Percentiles rank a stretch among this genome's conserved stretches.
These are phyloP conservation scores for Zea luxurians DNA, from an alignment of 176 grass and related monocot species.

Conservation along the genomic window DNA sequence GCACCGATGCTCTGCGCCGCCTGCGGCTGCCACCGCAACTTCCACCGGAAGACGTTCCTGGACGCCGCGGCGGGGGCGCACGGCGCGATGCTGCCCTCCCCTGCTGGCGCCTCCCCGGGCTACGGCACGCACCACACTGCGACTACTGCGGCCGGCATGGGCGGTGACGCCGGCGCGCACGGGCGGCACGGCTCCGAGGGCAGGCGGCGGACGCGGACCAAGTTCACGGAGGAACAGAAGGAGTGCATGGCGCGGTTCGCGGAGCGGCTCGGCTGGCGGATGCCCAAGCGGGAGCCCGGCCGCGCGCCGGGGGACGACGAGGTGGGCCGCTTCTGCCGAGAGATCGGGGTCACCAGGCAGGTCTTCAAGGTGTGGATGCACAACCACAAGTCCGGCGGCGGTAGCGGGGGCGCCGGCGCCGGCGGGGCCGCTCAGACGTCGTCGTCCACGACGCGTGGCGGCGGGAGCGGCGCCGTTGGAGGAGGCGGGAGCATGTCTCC, in stretches of 20 bases:
- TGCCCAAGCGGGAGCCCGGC: slow-evolving; percentile 76
- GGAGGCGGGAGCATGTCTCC: slow-evolving; percentile 38
- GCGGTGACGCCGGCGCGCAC: not conserved
- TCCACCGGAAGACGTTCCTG: slow-evolving; percentile 65
- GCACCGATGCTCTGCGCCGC: slow-evolving; percentile 55
- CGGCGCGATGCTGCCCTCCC: slow-evolving; percentile 30
- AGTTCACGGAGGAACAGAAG: slow-evolving; percentile 89
- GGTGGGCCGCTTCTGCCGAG: slow-evolving; percentile 73
- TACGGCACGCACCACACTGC: slow-evolving; percentile 47
- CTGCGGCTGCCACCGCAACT: slow-evolving; percentile 91
- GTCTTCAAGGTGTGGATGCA: slow-evolving; percentile 99
- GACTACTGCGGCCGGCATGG: slow-evolving; percentile 4
- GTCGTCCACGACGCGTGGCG: slow-evolving; percentile 57
- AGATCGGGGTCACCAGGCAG: slow-evolving; percentile 78
- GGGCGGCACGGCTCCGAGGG: slow-evolving; percentile 16
- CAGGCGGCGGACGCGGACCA: slow-evolving; percentile 68
- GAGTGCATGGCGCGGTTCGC: slow-evolving; percentile 69
- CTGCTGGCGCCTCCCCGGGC: slow-evolving; percentile 29
- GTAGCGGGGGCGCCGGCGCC: slow-evolving; percentile 14
- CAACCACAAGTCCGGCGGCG: slow-evolving; percentile 72
- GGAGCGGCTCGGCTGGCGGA: slow-evolving; percentile 76
- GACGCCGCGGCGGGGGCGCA: slow-evolving; percentile 30
- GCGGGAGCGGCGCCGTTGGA: not conserved
- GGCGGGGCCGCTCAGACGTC: slow-evolving; percentile 37
- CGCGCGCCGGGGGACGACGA: slow-evolving; percentile 62